Evolutionary conservation across 352 stramenopile species (phyloP), one percentile per base, ranked within the genome.

Genomic region (Globisporangium solare): DNA sequence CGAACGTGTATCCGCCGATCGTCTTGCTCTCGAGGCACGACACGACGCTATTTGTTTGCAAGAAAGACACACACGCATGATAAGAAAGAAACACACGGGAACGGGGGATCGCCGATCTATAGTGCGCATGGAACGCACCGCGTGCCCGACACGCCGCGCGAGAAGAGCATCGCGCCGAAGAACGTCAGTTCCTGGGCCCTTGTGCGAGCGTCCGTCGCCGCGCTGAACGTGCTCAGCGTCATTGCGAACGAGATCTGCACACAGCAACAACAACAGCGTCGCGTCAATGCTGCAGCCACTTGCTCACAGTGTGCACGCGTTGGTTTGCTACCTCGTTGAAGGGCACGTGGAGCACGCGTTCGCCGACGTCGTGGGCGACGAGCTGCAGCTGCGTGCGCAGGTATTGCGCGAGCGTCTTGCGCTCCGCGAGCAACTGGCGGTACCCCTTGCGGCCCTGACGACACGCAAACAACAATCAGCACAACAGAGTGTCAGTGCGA

Each of bases 91-190:
- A 43, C 39, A 8, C 39, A 43, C 17, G 37, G 37, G 6, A 43
- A 5, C 39, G 18, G n/a, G 39, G 17, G 3, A 18, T 43, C 39
- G 39, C 12, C 18, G 39, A 43, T n/a, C n/a, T n/a, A n/a, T n/a
- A n/a, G n/a, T n/a, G n/a, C n/a, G n/a, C n/a, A n/a, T n/a, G n/a
- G n/a, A n/a, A 58, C 40, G 13, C 62, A 88, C 51, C 96, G 71
- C 42, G 94, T 98, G 31, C 97, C 97, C 22, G 92, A 98, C 8
- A 99, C 90, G 58, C 94, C 97, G 21, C 97, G 84, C 27, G 85
- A 94, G 74, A 99, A 99, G 13, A 99, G 83, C 96, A 99, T 99
- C n/a, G 96, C 94, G 17, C 97, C 97, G 62, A 99, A 96, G 67
- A 95, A 89, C 27, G 87, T 94, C 42, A 86, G 70, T 39, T 80